These are phyloP conservation scores for Amphicarpaea edgeworthii DNA, from an alignment of 306 rosid species.

Conservation along the genomic window DNA sequence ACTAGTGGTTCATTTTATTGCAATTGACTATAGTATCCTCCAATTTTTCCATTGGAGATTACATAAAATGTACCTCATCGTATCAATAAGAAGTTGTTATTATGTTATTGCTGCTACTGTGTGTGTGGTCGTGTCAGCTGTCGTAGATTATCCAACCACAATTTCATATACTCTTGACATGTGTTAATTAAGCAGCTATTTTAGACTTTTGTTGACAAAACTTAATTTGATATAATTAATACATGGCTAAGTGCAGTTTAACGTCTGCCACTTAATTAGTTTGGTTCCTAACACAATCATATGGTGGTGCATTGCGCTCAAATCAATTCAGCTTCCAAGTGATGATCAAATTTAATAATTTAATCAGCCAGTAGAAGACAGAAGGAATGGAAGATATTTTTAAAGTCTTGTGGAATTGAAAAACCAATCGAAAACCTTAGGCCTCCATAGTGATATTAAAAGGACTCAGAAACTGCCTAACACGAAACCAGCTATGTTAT, in stretches of 20 bases:
- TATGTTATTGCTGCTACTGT: constrained; percentile 27
- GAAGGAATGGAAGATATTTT: constrained; percentile 43
- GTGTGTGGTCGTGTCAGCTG: constrained; percentile 31
- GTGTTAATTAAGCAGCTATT: constrained; percentile 18
- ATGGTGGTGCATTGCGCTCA: constrained; percentile 38
- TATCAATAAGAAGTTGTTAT: constrained; percentile 40
- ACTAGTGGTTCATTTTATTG: constrained; percentile 41
- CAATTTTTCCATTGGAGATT: constrained; percentile 41
- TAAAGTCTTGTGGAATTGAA: constrained; percentile 9
- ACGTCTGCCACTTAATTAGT: constrained; percentile 43
- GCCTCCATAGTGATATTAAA: constrained; percentile 21
- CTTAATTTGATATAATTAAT: constrained; percentile 35
- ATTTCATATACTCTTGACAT: constrained; percentile 13
- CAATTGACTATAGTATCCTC: constrained; percentile 33
- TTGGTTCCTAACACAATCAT: constrained; percentile 38
- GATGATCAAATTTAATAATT: constrained; percentile 32
- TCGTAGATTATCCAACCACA: constrained; percentile 53
- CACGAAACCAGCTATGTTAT: constrained; percentile 18
- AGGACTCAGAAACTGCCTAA: not conserved
- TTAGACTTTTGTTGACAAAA: constrained; percentile 8
- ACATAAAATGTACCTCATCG: constrained; percentile 34
- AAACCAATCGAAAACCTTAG: constrained; percentile 14
- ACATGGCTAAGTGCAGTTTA: constrained; percentile 46
- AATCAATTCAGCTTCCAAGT: constrained; percentile 39
- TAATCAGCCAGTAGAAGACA: constrained; percentile 40